Percentiles rank a stretch among this genome's conserved stretches.
These are phyloP conservation scores for Candida montana DNA, from an alignment of 805 yeast species.

Conservation along the genomic window DNA sequence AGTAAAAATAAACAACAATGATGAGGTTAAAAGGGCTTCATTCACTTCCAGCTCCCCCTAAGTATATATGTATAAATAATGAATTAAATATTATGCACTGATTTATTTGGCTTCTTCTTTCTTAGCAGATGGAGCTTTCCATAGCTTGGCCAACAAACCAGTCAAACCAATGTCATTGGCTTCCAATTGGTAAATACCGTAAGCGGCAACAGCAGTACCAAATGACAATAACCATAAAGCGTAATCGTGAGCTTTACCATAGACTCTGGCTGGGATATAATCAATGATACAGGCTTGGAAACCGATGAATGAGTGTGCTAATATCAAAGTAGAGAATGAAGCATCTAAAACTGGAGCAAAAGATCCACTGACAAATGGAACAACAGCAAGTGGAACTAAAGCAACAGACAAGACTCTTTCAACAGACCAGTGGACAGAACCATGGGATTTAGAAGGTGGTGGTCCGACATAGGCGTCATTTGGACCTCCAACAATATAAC, in stretches of 20 bases:
- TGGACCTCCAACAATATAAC: slow-evolving; percentile 85
- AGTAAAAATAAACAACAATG: background rate
- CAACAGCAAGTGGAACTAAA: slow-evolving; percentile 68
- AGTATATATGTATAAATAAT: slow-evolving; percentile 3
- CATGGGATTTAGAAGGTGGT: slow-evolving; percentile 55
- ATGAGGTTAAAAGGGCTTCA: too few species aligned
- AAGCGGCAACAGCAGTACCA: slow-evolving; percentile 65
- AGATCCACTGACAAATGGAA: slow-evolving; percentile 75
- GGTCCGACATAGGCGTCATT: slow-evolving; percentile 83
- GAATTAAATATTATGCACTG: slow-evolving; percentile 1
- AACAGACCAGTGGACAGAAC: slow-evolving; percentile 91
- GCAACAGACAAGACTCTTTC: slow-evolving; percentile 69
- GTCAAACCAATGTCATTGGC: slow-evolving; percentile 76
- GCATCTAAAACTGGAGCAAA: slow-evolving; percentile 70
- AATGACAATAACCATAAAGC: slow-evolving; percentile 64
- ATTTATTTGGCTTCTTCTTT: slow-evolving; percentile 12
- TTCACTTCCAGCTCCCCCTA: too few species aligned
- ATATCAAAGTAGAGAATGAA: slow-evolving; percentile 53
- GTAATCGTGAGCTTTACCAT: slow-evolving; percentile 66
- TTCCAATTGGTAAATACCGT: slow-evolving; percentile 80
- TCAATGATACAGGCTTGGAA: slow-evolving; percentile 88
- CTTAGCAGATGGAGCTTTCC: slow-evolving; percentile 38
- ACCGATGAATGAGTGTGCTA: slow-evolving; percentile 82
- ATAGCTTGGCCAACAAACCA: slow-evolving; percentile 55
- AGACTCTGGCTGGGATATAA: slow-evolving; percentile 83